Conservation (phyloP, 768 basidiomycete genomes). For the Leccinellum albellum region DNA sequence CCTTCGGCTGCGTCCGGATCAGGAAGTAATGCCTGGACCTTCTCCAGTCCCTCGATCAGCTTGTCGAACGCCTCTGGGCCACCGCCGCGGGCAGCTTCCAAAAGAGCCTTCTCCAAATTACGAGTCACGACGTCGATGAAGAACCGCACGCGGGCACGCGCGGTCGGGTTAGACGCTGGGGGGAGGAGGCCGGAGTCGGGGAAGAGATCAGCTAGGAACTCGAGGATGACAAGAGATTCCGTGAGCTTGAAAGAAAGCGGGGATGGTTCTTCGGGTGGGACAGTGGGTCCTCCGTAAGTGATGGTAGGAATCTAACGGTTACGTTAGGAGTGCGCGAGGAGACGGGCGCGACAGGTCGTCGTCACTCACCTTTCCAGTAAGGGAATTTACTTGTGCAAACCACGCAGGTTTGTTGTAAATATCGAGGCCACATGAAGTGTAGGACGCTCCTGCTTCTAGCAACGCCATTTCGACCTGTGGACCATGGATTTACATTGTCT, state of each 20-base stretch:
- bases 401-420: constrained; percentile 62
- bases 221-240: not conserved
- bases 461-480: constrained; percentile 55
- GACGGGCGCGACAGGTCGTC: not conserved
- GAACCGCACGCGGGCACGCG: not conserved
- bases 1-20: constrained; percentile 40
- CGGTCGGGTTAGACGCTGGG: not conserved
- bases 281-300: not conserved
- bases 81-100: too few relatives aligned
- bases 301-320: not conserved
- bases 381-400: constrained; percentile 62
- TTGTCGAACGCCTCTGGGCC: not conserved
- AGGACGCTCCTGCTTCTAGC: constrained; percentile 47
- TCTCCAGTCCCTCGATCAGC: constrained; percentile 1
- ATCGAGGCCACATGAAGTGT: constrained; percentile 52
- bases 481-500: not conserved
- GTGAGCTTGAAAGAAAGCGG: not conserved
- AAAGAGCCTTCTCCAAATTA: too few relatives aligned
- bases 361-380: constrained; percentile 47
- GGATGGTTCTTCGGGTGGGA: not conserved
- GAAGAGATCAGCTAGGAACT: not conserved
- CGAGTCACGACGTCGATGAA: not conserved
- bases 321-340: too few relatives aligned
- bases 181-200: not conserved
- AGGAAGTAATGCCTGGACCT: constrained; percentile 6